Percentiles rank a stretch among this genome's conserved stretches.
Conservation (phyloP, 2,329 filamentous ascomycete genomes). For the Emergomyces orientalis region DNA sequence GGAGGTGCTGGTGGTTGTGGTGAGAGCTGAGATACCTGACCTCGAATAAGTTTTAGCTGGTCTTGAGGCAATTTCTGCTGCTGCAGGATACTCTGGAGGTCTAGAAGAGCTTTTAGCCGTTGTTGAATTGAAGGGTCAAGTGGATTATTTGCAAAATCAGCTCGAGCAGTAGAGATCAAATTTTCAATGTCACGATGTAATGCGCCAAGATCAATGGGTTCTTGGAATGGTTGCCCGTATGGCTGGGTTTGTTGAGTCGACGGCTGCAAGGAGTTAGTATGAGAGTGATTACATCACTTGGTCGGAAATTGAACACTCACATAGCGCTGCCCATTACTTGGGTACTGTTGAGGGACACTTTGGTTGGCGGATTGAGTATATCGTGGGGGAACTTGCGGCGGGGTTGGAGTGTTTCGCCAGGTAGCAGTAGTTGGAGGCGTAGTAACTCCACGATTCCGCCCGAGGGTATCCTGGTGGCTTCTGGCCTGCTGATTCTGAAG, state of each 20-base stretch:
- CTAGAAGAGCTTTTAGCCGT: conserved; percentile 73
- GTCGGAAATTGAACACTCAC: conserved; percentile 14
- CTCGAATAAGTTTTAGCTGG: conserved; percentile 74
- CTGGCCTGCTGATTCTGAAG: conserved; percentile 41
- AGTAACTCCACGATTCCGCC: conserved; percentile 42
- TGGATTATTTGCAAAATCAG: conserved; percentile 65
- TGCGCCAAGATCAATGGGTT: conserved; percentile 51
- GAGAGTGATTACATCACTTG: not conserved
- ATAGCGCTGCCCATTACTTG: conserved; percentile 25
- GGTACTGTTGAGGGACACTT: conserved; percentile 23
- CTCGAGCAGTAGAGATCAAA: conserved; percentile 63
- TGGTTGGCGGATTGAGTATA: conserved; percentile 27
- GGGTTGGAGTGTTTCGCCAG: conserved; percentile 66
- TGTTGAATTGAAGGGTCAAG: conserved; percentile 67
- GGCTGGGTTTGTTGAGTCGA: conserved; percentile 24
- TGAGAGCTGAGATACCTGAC: conserved; percentile 69
- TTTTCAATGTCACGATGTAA: conserved; percentile 76
- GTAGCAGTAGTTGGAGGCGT: conserved; percentile 41
- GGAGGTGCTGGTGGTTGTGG: conserved; percentile 41
- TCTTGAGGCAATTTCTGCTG: conserved; percentile 68
- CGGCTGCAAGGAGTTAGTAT: not conserved
- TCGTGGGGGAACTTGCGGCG: conserved; percentile 46
- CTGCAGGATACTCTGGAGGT: conserved; percentile 72
- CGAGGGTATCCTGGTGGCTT: conserved; percentile 47
- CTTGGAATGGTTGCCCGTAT: conserved; percentile 27